phyloP scores from a whole-genome alignment of 1,284 basidiomycete genomes.

The Puccinia horiana region DNA sequence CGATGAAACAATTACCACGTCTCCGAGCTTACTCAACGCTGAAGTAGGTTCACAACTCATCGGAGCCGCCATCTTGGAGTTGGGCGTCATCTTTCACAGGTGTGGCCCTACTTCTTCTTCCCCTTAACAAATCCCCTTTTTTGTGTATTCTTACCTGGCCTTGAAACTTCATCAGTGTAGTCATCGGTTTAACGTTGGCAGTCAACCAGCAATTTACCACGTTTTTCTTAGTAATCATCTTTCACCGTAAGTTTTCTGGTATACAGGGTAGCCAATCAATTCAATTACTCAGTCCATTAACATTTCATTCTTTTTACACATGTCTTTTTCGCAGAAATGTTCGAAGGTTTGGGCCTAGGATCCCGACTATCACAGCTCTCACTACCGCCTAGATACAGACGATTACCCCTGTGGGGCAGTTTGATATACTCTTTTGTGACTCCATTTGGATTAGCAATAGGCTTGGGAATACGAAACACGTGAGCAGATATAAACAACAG shows the following conservation, averaged over 20 bases:
- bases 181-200: constrained; percentile 91
- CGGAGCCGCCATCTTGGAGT: constrained; percentile 80
- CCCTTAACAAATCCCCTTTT: too few species aligned
- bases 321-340: constrained; percentile 31
- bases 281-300: not conserved
- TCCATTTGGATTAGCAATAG: constrained; percentile 37
- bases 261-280: not conserved
- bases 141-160: too few species aligned
- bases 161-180: constrained; percentile 65
- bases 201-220: constrained; percentile 77
- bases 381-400: constrained; percentile 3
- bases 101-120: constrained; percentile 22
- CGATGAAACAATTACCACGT: constrained; percentile 11
- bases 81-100: constrained; percentile 84
- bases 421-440: constrained; percentile 43
- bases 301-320: not conserved
- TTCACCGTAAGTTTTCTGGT: constrained; percentile 56
- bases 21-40: constrained; percentile 56
- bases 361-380: constrained; percentile 37
- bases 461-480: constrained; percentile 40
- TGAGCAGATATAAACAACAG: not conserved
- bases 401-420: constrained; percentile 3
- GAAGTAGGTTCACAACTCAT: constrained; percentile 73
- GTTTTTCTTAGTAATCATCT: constrained; percentile 86
- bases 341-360: constrained; percentile 46